These are phyloP conservation scores for Leucosporidium scottii DNA, from an alignment of 768 basidiomycete genomes.

Conservation along the genomic window DNA sequence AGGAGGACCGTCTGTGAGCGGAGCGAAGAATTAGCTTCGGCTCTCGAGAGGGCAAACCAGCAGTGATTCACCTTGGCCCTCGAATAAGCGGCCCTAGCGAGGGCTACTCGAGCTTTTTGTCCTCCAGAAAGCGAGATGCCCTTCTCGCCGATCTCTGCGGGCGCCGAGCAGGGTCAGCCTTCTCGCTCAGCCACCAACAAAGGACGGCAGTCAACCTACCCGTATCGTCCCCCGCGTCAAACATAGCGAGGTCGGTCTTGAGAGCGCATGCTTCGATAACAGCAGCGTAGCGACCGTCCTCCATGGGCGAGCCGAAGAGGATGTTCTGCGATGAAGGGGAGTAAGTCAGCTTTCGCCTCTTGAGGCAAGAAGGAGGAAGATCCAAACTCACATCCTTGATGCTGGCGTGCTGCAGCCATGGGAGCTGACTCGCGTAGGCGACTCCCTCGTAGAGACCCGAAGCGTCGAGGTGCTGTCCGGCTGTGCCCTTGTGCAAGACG, in stretches of 20 bases:
- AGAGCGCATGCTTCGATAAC: constrained; percentile 73
- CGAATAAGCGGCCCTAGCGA: constrained; percentile 89
- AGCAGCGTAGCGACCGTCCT: constrained; percentile 57
- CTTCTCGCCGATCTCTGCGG: constrained; percentile 34
- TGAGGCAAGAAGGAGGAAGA: not conserved
- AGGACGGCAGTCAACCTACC: not conserved
- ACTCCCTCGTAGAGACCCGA: constrained; percentile 53
- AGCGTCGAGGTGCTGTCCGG: constrained; percentile 5
- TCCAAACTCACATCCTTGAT: constrained; percentile 51
- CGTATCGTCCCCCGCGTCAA: constrained; percentile 70
- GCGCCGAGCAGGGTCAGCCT: no score
- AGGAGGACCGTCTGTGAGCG: constrained; percentile 51
- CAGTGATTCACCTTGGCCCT: constrained; percentile 53
- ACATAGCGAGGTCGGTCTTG: constrained; percentile 59
- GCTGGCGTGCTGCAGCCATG: constrained; percentile 73
- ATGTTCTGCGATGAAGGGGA: constrained; percentile 50
- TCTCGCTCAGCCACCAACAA: no score
- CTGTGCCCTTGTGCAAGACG: not conserved
- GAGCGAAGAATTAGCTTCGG: not conserved
- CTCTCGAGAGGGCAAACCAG: not conserved
- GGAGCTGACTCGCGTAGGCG: constrained; percentile 59
- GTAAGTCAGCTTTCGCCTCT: no score
- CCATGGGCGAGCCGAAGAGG: constrained; percentile 60
- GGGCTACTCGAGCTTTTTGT: constrained; percentile 47
- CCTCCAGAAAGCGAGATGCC: constrained; percentile 35